Conservation (phyloP, 2,329 filamentous ascomycete species). For the Botrytis medusae region DNA sequence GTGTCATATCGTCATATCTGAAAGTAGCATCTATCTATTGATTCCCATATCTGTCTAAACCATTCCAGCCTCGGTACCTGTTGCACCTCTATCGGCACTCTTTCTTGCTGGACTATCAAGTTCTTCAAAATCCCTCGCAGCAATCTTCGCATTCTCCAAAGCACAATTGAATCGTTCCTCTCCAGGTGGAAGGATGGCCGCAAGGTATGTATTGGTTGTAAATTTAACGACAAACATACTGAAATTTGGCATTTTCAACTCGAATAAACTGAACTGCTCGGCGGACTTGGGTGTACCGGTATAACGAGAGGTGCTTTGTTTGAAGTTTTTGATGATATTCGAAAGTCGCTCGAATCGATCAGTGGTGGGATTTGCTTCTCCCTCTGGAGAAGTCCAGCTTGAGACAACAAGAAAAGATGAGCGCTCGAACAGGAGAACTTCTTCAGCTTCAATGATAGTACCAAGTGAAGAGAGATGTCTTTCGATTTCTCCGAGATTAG, state of each 20-base stretch:
- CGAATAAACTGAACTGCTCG: slow-evolving; percentile 78
- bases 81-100: slow-evolving; percentile 35
- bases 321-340: slow-evolving; percentile 98
- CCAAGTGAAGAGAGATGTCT: slow-evolving; percentile 79
- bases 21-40: slow-evolving; percentile 3
- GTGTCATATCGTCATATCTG: slow-evolving; percentile 13
- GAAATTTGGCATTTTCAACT: slow-evolving; percentile 78
- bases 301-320: slow-evolving; percentile 76
- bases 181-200: slow-evolving; percentile 85
- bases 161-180: slow-evolving; percentile 90
- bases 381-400: slow-evolving; percentile 75
- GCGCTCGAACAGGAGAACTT: slow-evolving; percentile 91
- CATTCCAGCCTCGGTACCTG: slow-evolving; percentile 15
- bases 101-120: slow-evolving; percentile 53
- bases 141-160: slow-evolving; percentile 85
- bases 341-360: slow-evolving; percentile 94
- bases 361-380: slow-evolving; percentile 78
- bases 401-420: slow-evolving; percentile 97
- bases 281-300: slow-evolving; percentile 78
- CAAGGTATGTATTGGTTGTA: slow-evolving; percentile 96
- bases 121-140: slow-evolving; percentile 75
- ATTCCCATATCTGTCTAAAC: not conserved
- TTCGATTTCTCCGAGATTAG: slow-evolving; percentile 86
- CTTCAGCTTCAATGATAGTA: slow-evolving; percentile 84
- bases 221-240: slow-evolving; percentile 94